Conservation (phyloP, 805 yeast species). For the Kazachstania taianensis region DNA sequence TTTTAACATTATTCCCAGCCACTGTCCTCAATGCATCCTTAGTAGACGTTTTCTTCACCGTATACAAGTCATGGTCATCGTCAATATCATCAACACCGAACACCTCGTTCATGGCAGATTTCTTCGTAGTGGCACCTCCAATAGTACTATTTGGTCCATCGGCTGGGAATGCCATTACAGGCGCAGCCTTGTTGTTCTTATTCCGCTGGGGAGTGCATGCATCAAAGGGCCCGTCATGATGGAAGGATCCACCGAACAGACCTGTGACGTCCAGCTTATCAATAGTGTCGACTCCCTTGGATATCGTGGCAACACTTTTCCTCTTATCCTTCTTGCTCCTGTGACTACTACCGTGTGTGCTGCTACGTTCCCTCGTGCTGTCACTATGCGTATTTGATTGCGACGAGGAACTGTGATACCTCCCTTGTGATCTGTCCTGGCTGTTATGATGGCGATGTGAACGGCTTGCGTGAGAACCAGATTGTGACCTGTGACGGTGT, state of each 20-base stretch:
- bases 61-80: conserved; percentile 32
- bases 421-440: neutral
- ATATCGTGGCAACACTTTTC: conserved; percentile 34
- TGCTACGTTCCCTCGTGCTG: neutral
- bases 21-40: conserved; percentile 40
- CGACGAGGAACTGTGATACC: conserved; percentile 7
- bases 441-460: conserved; percentile 9
- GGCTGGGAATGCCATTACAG: conserved; percentile 89
- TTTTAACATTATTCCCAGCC: conserved; percentile 38
- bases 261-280: conserved; percentile 96
- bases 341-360: neutral
- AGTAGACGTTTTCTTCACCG: conserved; percentile 9
- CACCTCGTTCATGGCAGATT: conserved; percentile 59
- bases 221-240: conserved; percentile 98
- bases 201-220: conserved; percentile 97
- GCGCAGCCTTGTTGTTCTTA: conserved; percentile 65
- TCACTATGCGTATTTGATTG: conserved; percentile 1
- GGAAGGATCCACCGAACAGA: conserved; percentile 87
- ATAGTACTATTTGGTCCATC: conserved; percentile 70
- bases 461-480: conserved; percentile 11
- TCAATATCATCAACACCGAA: conserved; percentile 53
- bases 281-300: conserved; percentile 81
- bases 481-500: conserved; percentile 8
- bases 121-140: conserved; percentile 51
- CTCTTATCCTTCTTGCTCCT: conserved; percentile 24